Evolutionary conservation across 768 basidiomycete genomes (phyloP).

Genomic region (Mycena leptocephala): DNA sequence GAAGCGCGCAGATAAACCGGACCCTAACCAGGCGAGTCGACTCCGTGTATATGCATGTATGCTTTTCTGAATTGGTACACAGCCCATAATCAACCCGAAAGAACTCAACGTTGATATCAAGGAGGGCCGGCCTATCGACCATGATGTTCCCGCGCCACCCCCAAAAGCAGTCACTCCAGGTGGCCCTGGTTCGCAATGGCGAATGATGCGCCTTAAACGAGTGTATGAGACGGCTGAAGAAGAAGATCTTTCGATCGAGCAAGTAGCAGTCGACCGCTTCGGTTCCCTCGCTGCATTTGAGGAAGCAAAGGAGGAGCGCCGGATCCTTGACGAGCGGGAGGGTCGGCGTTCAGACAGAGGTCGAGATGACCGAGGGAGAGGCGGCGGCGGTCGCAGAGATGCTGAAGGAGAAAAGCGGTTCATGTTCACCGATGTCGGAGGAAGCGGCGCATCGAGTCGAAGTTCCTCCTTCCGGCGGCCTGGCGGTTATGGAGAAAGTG

Average conservation of each 20-base stretch:
- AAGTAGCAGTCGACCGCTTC: slow-evolving; percentile 92
- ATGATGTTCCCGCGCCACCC: slow-evolving; percentile 57
- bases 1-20: slow-evolving; percentile 72
- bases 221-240: slow-evolving; percentile 94
- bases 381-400: slow-evolving; percentile 49
- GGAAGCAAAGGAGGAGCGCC: slow-evolving; percentile 90
- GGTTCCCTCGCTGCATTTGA: slow-evolving; percentile 89
- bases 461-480: slow-evolving; percentile 93
- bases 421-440: slow-evolving; percentile 78
- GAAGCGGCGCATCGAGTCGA: slow-evolving; percentile 81
- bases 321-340: slow-evolving; percentile 88
- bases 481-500: slow-evolving; percentile 72
- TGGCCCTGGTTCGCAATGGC: slow-evolving; percentile 95
- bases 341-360: slow-evolving; percentile 57
- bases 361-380: slow-evolving; percentile 48
- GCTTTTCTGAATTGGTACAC: slow-evolving; percentile 32
- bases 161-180: slow-evolving; percentile 79
- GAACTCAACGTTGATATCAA: slow-evolving; percentile 77
- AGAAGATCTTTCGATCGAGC: slow-evolving; percentile 79
- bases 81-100: slow-evolving; percentile 75
- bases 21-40: slow-evolving; percentile 79
- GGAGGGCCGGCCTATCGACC: slow-evolving; percentile 59
- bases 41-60: neutral
- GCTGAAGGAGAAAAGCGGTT: slow-evolving; percentile 69
- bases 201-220: slow-evolving; percentile 95